phyloP scores from a whole-genome alignment of 257 asterid genomes.

The Ophiorrhiza pumila region DNA sequence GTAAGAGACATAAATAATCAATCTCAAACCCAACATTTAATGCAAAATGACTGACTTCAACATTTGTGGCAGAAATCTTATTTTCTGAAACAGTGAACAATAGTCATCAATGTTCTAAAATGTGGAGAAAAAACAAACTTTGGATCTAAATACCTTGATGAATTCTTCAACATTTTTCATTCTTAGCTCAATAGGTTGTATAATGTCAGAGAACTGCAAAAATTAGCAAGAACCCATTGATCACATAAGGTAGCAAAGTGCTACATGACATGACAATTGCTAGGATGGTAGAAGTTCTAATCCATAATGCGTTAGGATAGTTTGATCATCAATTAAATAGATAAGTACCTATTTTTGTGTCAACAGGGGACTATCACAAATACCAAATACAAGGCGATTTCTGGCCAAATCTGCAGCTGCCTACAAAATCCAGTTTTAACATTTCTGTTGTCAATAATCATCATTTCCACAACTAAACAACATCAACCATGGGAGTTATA shows the following conservation, averaged over 20 bases:
- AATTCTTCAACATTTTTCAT: conserved; percentile 64
- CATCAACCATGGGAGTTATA: not conserved
- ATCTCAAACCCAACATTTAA: not conserved
- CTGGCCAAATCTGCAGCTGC: conserved; percentile 66
- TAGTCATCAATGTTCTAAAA: not conserved
- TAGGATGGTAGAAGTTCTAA: not conserved
- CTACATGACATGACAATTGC: not conserved
- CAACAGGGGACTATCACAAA: conserved; percentile 89
- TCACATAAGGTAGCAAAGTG: not conserved
- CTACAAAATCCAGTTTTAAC: conserved; percentile 28
- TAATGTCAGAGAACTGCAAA: conserved; percentile 66
- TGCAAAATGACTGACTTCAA: not conserved
- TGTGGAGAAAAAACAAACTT: not conserved
- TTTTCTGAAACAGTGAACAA: not conserved
- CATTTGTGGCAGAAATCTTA: not conserved
- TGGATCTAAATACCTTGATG: conserved; percentile 51
- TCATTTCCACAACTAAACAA: not conserved
- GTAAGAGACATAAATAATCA: not conserved
- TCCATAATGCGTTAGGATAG: not conserved
- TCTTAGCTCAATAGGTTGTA: conserved; percentile 70
- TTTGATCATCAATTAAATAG: not conserved
- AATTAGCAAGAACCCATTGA: conserved; percentile 9
- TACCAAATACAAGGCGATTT: conserved; percentile 76
- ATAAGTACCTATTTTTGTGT: conserved; percentile 58
- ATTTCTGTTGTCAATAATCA: not conserved